These are phyloP conservation scores for Suillus decipiens DNA, from an alignment of 768 basidiomycete species.

Conservation along the genomic window DNA sequence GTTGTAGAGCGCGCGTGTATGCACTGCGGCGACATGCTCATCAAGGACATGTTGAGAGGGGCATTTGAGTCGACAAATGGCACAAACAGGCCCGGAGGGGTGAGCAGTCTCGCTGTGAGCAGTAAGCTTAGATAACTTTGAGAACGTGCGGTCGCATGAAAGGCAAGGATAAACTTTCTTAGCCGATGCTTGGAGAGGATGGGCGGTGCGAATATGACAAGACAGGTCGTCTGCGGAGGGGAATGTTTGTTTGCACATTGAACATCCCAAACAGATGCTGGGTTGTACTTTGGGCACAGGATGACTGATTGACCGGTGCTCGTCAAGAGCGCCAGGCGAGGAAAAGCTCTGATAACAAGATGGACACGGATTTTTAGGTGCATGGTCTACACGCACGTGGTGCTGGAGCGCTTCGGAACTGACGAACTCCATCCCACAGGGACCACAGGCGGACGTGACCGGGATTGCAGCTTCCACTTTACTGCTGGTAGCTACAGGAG, in stretches of 20 bases:
- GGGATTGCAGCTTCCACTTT: not conserved
- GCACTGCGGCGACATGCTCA: conserved; percentile 31
- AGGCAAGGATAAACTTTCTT: conserved; percentile 6
- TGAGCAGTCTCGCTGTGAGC: conserved; percentile 29
- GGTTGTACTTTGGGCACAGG: conserved; percentile 1
- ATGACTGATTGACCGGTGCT: conserved; percentile 1
- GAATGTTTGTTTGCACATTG: conserved; percentile 2
- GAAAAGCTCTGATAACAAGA: conserved; percentile 5
- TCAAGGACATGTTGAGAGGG: conserved; percentile 29
- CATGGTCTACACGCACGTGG: conserved; percentile 1
- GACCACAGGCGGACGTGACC: not conserved
- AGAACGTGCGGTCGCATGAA: conserved; percentile 27
- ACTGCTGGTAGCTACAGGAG: not conserved
- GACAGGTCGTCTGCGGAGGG: not conserved
- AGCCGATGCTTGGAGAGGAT: not conserved
- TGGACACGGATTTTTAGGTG: conserved; percentile 1
- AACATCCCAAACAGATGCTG: not conserved
- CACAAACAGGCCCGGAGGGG: conserved; percentile 21
- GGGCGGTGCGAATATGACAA: not conserved
- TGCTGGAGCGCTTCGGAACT: conserved; percentile 5
- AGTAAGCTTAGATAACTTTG: conserved; percentile 21
- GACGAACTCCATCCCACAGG: not conserved
- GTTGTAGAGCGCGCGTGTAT: conserved; percentile 25
- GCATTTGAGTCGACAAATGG: conserved; percentile 26
- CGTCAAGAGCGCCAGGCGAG: not conserved